Base-by-base conservation (phyloP, 768 basidiomycete species). In the Imleria badia region DNA sequence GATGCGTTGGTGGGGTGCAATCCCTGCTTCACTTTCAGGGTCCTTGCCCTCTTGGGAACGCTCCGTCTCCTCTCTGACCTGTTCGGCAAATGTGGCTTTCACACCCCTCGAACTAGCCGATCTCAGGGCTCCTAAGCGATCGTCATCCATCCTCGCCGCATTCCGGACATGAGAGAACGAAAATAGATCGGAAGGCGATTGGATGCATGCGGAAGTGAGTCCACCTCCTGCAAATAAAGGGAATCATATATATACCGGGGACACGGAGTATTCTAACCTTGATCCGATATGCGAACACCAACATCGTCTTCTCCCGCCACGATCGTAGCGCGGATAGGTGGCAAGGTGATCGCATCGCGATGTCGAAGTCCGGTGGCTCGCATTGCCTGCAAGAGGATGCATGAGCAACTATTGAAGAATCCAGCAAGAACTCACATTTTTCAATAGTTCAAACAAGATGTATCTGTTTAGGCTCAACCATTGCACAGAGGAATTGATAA, bases 161-260 rank as follows among this genome's bases (percentile, higher is more conserved):
- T 92, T 91, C 11, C 91, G 82, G 26, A 87, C 67, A 69, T 94
- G 92, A 5, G 91, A 94, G 74, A 95, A 94, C 5, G 92, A 94
- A 71, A 92, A 93, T 6, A 94, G 76, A 66, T 94, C 92, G 19
- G 86, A 81, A 0, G 91, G 84, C 1, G 77, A 78, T 54, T 76
- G 77, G 46, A 90, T 78, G 51, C 80, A 72, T 8, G 78, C 65
- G 19, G 74, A 77, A 41, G 73, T 66, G 9, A 94, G 77, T 2
- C 92, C 91, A 4, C 91, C 89, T 35, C 91, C 93, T 88, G 66
- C 5, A 47, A 60, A 42, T 26, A 38, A 59, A 60, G 51, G 46
- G 48, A 55, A 11, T 48, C 30, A 30, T 20, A 41, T 15, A 8
- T 23, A 19, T 17, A 20, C 23, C 34, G 10, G 38, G n/a, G 23